These are phyloP conservation scores for Pyrenophora teres DNA, from an alignment of 2,329 filamentous ascomycete species.

Conservation along the genomic window DNA sequence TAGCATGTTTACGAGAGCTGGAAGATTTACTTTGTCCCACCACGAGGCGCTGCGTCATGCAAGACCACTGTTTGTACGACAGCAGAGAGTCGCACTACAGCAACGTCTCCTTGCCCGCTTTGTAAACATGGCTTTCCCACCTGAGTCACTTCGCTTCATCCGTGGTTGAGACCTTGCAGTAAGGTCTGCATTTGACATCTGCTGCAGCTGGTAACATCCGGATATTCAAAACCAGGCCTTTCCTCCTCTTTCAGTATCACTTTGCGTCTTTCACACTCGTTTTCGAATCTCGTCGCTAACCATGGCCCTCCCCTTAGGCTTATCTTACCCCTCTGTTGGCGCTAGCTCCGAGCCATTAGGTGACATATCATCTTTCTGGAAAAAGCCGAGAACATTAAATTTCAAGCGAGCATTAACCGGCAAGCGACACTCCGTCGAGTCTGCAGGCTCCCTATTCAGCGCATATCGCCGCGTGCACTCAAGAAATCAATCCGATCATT, in stretches of 20 bases:
- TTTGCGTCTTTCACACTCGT: constrained; percentile 29
- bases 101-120: constrained; percentile 36
- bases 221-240: constrained; percentile 39
- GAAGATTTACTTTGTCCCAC: constrained; percentile 23
- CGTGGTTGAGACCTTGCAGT: constrained; percentile 41
- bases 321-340: constrained; percentile 44
- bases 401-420: constrained; percentile 36
- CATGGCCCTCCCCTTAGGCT: constrained; percentile 48
- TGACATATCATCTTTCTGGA: constrained; percentile 41
- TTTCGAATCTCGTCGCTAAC: constrained; percentile 38
- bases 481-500: constrained; percentile 23
- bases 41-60: constrained; percentile 28
- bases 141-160: constrained; percentile 24
- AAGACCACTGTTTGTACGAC: constrained; percentile 40
- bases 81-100: constrained; percentile 42
- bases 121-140: constrained; percentile 36
- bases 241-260: constrained; percentile 31
- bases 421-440: constrained; percentile 35
- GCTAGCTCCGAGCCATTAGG: constrained; percentile 43
- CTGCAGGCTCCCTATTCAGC: constrained; percentile 35
- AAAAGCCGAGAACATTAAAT: constrained; percentile 36
- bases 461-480: constrained; percentile 30
- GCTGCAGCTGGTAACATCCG: constrained; percentile 36
- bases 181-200: constrained; percentile 34
- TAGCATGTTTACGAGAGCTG: constrained; percentile 16